Percentiles rank a stretch among this genome's conserved stretches.
phyloP scores from a whole-genome alignment of 208 protist species.

The Acanthamoeba castellanii region DNA sequence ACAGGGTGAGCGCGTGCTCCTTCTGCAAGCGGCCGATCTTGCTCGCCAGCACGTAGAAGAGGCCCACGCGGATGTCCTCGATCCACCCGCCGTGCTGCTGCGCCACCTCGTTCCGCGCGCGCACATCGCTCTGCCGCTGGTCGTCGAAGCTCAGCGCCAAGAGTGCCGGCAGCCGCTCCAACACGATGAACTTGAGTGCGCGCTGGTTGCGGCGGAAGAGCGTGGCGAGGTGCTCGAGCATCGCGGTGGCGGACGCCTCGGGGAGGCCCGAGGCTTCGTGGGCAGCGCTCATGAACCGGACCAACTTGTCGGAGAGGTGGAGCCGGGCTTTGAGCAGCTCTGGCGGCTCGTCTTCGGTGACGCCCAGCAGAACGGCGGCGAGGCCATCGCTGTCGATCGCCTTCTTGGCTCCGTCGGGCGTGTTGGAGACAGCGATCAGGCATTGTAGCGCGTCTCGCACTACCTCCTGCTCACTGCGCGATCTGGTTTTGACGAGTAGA shows the following conservation, averaged over 20 bases:
- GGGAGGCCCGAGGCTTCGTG: neutral
- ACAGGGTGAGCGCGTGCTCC: slow-evolving; percentile 65
- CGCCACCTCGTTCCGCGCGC: neutral
- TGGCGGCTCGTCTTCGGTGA: slow-evolving; percentile 11
- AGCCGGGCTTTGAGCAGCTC: slow-evolving; percentile 46
- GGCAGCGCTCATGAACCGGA: neutral
- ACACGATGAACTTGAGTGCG: slow-evolving; percentile 68
- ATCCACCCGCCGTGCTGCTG: slow-evolving; percentile 8
- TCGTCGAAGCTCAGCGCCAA: neutral
- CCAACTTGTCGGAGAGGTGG: neutral
- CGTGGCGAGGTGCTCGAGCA: slow-evolving; percentile 23
- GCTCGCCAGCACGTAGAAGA: slow-evolving; percentile 65
- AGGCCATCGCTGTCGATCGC: slow-evolving; percentile 11
- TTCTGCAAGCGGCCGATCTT: slow-evolving; percentile 57
- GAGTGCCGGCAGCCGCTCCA: slow-evolving; percentile 29
- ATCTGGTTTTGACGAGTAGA: neutral
- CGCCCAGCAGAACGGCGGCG: neutral
- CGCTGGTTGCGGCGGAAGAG: slow-evolving; percentile 64
- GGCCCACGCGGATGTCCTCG: slow-evolving; percentile 57
- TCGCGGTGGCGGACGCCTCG: neutral
- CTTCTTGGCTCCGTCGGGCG: neutral
- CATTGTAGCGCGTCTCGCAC: slow-evolving; percentile 44
- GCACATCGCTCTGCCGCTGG: neutral
- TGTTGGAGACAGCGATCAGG: slow-evolving; percentile 7
- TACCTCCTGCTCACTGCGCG: slow-evolving; percentile 13